A percentile compares a stretch with the other conserved stretches of the same genome.
Evolutionary conservation across 345 rosid species (phyloP).

Genomic region (Barbarea vulgaris): DNA sequence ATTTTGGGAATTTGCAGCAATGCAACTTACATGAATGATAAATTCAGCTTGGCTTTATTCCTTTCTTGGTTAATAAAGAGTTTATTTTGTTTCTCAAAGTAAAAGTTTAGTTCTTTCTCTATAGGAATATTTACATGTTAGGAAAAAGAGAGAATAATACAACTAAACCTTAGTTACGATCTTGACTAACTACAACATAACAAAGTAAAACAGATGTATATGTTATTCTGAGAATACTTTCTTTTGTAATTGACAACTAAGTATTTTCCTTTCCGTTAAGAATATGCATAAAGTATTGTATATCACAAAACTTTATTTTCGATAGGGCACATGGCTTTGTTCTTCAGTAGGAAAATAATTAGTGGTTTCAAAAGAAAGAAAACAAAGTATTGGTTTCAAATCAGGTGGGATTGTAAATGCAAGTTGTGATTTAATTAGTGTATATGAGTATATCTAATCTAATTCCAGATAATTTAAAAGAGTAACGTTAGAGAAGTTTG

Average conservation of each 20-base stretch:
- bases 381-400: background rate
- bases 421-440: background rate
- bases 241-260: constrained; percentile 21
- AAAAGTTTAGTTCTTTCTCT: constrained; percentile 16
- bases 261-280: constrained; percentile 3
- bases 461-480: background rate
- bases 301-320: background rate
- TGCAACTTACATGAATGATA: background rate
- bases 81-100: constrained; percentile 13
- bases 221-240: background rate
- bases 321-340: constrained; percentile 1
- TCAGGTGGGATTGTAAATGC: background rate
- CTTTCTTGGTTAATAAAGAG: constrained; percentile 9
- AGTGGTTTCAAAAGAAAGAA: background rate
- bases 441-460: background rate
- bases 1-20: too few species aligned
- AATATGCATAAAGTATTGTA: background rate
- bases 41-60: constrained; percentile 20
- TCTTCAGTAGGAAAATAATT: background rate
- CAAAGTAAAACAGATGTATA: background rate
- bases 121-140: constrained; percentile 40
- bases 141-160: constrained; percentile 12
- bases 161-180: constrained; percentile 5
- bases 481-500: constrained; percentile 20
- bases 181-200: background rate